Evolutionary conservation across 192 early-diverging fungal species (phyloP).

Genomic region (Chytriomyces sp.): DNA sequence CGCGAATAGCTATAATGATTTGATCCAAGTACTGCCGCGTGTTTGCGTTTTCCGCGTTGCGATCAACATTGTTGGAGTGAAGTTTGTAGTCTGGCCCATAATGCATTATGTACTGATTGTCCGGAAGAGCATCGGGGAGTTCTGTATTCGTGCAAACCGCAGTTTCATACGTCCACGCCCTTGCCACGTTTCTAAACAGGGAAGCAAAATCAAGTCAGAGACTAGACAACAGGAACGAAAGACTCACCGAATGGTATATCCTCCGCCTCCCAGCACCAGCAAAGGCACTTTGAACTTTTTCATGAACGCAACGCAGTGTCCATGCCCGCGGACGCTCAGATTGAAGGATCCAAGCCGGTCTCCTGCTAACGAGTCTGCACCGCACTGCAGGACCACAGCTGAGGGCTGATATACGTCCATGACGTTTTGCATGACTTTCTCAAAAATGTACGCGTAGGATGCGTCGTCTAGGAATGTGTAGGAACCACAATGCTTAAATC

Average conservation of each 20-base stretch:
- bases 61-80: slow-evolving; percentile 71
- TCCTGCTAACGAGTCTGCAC: slow-evolving; percentile 91
- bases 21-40: slow-evolving; percentile 79
- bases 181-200: slow-evolving; percentile 83
- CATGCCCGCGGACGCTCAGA: slow-evolving; percentile 91
- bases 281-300: slow-evolving; percentile 89
- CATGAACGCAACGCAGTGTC: slow-evolving; percentile 90
- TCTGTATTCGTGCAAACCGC: slow-evolving; percentile 74
- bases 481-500: no score
- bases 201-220: slow-evolving; percentile 34
- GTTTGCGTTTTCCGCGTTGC: slow-evolving; percentile 85
- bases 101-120: slow-evolving; percentile 86
- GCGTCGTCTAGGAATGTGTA: slow-evolving; percentile 74
- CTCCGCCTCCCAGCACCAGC: slow-evolving; percentile 93
- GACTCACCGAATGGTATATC: slow-evolving; percentile 83
- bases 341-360: slow-evolving; percentile 96
- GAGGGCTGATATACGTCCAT: slow-evolving; percentile 94
- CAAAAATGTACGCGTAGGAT: slow-evolving; percentile 88
- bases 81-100: slow-evolving; percentile 89
- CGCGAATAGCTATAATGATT: slow-evolving; percentile 62
- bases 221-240: not conserved
- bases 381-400: slow-evolving; percentile 92
- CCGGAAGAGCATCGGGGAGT: slow-evolving; percentile 76
- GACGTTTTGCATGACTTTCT: slow-evolving; percentile 79
- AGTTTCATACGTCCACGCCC: slow-evolving; percentile 96